A percentile compares a stretch with the other conserved stretches of the same genome.
Conservation (phyloP, 345 rosid species). For the Lepidium africanum region DNA sequence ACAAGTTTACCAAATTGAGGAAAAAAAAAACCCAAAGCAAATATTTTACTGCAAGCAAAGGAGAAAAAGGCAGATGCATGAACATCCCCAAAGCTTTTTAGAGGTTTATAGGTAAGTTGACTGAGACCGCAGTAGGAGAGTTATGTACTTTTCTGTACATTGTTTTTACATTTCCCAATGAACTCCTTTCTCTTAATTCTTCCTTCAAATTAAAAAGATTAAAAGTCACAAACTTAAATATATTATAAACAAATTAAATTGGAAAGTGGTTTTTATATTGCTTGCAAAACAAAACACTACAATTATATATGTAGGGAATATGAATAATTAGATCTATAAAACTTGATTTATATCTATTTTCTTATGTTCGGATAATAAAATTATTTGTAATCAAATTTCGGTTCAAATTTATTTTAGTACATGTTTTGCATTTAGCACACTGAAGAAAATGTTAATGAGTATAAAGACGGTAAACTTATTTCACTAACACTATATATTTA, state of each 20-base stretch:
- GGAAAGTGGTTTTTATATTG: too few species aligned
- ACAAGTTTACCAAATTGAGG: background rate
- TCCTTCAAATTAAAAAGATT: background rate
- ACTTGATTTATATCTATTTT: too few species aligned
- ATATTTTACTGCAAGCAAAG: conserved; percentile 21
- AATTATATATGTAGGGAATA: too few species aligned
- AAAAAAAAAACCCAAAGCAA: background rate
- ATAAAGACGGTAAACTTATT: background rate
- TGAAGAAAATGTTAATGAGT: background rate
- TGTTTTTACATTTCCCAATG: conserved; percentile 17
- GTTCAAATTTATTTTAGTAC: background rate
- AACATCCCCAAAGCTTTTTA: conserved; percentile 18
- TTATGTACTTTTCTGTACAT: conserved; percentile 29
- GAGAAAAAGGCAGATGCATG: conserved; percentile 22
- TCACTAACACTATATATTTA: background rate
- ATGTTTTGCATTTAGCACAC: background rate
- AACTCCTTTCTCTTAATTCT: background rate
- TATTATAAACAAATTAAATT: background rate
- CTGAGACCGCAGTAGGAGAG: conserved; percentile 1
- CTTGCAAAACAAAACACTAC: too few species aligned
- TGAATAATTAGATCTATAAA: too few species aligned
- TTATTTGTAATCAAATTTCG: too few species aligned
- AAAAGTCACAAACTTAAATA: background rate
- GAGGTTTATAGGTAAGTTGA: conserved; percentile 20
- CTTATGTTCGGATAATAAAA: too few species aligned